These are phyloP conservation scores for Candida pseudoglaebosa DNA, from an alignment of 805 yeast species.

Conservation along the genomic window DNA sequence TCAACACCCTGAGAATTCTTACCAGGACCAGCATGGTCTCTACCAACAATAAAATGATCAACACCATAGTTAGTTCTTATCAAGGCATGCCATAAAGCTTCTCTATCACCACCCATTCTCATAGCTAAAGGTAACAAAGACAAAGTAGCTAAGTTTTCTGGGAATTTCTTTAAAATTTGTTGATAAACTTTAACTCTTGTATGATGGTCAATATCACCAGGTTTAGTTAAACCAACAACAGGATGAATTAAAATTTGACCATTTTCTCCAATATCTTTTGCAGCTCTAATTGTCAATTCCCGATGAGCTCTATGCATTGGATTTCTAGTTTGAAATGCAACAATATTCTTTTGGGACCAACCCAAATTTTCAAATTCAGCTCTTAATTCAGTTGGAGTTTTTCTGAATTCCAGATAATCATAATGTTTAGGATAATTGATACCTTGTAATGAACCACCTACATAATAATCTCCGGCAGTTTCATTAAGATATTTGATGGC, in stretches of 20 bases:
- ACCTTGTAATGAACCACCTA: conserved; percentile 88
- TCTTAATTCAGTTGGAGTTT: conserved; percentile 88
- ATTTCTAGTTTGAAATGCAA: conserved; percentile 96
- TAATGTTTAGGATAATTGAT: conserved; percentile 81
- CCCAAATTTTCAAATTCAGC: conserved; percentile 74
- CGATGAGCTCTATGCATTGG: conserved; percentile 99
- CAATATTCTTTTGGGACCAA: conserved; percentile 73
- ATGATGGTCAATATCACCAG: conserved; percentile 97
- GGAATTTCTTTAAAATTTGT: conserved; percentile 88
- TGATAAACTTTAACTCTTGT: conserved; percentile 94
- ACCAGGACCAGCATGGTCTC: conserved; percentile 99
- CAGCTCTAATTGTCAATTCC: conserved; percentile 93
- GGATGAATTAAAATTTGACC: conserved; percentile 82
- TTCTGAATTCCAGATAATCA: conserved; percentile 83
- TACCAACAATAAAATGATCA: conserved; percentile 93
- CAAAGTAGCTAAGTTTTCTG: conserved; percentile 87
- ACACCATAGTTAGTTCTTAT: conserved; percentile 96
- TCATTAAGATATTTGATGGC: conserved; percentile 73
- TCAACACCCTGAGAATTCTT: conserved; percentile 82
- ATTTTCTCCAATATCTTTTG: conserved; percentile 84
- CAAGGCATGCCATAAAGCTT: conserved; percentile 97
- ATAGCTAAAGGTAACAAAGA: conserved; percentile 90
- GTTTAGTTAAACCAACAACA: conserved; percentile 94
- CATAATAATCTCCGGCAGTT: conserved; percentile 74
- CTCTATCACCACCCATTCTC: conserved; percentile 99